These are phyloP conservation scores for Alternaria sp. DNA, from an alignment of 2,329 filamentous ascomycete species.

Conservation along the genomic window DNA sequence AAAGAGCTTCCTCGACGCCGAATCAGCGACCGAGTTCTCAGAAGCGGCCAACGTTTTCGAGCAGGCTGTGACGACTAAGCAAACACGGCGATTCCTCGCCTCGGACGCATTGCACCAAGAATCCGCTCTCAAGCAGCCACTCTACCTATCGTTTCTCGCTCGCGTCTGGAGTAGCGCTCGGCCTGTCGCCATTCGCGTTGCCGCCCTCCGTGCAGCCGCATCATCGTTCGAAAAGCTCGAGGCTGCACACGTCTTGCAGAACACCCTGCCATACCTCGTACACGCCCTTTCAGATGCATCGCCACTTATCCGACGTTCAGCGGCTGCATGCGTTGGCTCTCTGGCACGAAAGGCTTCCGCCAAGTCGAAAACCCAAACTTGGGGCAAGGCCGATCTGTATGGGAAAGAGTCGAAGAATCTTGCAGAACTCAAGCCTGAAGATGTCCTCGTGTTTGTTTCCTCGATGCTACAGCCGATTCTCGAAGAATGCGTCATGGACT, in stretches of 20 bases:
- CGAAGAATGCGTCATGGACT: conserved; percentile 86
- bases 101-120: conserved; percentile 62
- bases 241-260: conserved; percentile 71
- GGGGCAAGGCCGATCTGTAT: conserved; percentile 60
- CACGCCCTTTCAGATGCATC: conserved; percentile 76
- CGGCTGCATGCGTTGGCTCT: conserved; percentile 66
- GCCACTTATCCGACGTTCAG: conserved; percentile 76
- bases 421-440: conserved; percentile 66
- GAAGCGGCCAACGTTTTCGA: conserved; percentile 38
- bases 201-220: conserved; percentile 67
- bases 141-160: conserved; percentile 78
- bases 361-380: conserved; percentile 21
- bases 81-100: conserved; percentile 56
- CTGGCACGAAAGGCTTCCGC: conserved; percentile 25
- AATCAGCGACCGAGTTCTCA: conserved; percentile 33
- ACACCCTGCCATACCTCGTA: conserved; percentile 81
- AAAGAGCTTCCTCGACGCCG: conserved; percentile 34
- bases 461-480: conserved; percentile 74
- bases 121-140: conserved; percentile 64
- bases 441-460: conserved; percentile 62
- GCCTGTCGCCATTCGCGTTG: conserved; percentile 70
- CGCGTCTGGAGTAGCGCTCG: conserved; percentile 76
- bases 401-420: conserved; percentile 58
- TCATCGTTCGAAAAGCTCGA: conserved; percentile 38
- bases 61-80: conserved; percentile 30